Base-by-base conservation (phyloP, 805 yeast genomes). In the Monosporozyma aquatica region DNA sequence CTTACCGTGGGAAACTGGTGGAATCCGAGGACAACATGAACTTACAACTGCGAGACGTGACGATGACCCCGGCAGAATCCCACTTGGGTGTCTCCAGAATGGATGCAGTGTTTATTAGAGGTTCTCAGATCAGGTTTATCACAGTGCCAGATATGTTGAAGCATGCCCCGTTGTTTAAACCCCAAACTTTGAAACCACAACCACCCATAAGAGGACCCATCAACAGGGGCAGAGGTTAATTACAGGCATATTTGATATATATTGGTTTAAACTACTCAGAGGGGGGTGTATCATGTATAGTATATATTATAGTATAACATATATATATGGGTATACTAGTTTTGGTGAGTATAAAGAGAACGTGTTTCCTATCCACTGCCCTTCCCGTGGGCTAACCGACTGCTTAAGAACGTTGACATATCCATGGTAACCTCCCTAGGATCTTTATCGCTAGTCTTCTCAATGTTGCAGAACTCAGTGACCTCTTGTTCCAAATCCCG, bases 11-110 rank as follows among this genome's bases (percentile, higher is more conserved):
- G 2, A 87, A 82, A 58, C 71, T 90, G 37, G 59, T 82, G 3
- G 95, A 83, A 55, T 80, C 82, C 61, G 96, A 90, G 64, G 97
- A 90, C 55, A 89, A 82, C 61, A 92, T 90, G 97, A 90, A 90
- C 59, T 77, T 90, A 21, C 94, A 89, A 47, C 63, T 90, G 39
- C 69, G 76, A 48, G 95, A 90, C 57, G 94, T 83, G 32, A 76
- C 82, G 1, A 78, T 83, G 38, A 89, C 96, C 0, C 75, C 78
- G 22, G 67, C 79, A 35, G 82, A 86, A 41, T 95, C 96, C 4
- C 29, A 30, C 4, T 5, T 11, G 10, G 69, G 71, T 37, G 82
- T 83, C 3, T 70, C 82, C 1, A 82, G 81, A 50, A 72, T 86
- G 71, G 87, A 83, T 48, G 86, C 82, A 53, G 94, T 87, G 3